These are phyloP conservation scores for Backusella psychrophila DNA, from an alignment of 192 early-diverging fungal genomes.

Conservation along the genomic window DNA sequence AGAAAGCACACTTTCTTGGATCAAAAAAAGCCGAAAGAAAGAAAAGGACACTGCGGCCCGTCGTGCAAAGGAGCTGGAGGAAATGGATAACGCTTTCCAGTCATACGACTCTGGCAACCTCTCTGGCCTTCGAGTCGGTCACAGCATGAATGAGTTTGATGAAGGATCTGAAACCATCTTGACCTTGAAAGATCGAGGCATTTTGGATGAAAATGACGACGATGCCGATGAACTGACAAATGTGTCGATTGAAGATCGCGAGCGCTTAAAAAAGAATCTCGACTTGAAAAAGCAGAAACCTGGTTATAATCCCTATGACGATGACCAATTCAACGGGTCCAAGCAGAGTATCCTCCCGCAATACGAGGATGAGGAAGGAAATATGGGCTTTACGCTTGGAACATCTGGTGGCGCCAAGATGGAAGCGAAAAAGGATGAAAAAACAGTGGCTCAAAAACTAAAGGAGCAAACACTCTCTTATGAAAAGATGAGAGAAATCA, in stretches of 20 bases:
- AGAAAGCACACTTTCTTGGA: conserved; percentile 65
- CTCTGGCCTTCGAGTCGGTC: conserved; percentile 71
- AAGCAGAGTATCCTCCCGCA: conserved; percentile 64
- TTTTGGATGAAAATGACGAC: conserved; percentile 53
- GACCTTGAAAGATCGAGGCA: conserved; percentile 80
- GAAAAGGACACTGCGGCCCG: conserved; percentile 46
- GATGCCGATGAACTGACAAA: conserved; percentile 76
- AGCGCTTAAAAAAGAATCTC: conserved; percentile 65
- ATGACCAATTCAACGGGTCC: conserved; percentile 63
- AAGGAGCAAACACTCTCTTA: conserved; percentile 49
- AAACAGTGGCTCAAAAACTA: conserved; percentile 43
- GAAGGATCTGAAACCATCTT: conserved; percentile 76
- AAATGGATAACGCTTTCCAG: conserved; percentile 39
- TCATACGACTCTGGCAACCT: conserved; percentile 52
- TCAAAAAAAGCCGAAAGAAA: conserved; percentile 55
- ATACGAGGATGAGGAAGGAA: conserved; percentile 77
- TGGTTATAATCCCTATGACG: conserved; percentile 72
- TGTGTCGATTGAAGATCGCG: conserved; percentile 62
- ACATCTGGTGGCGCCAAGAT: conserved; percentile 39
- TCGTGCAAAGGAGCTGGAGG: conserved; percentile 37
- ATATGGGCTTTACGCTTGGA: conserved; percentile 58
- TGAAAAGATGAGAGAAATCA: conserved; percentile 63
- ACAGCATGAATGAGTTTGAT: conserved; percentile 64
- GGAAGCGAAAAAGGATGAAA: conserved; percentile 5
- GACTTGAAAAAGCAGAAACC: conserved; percentile 71